Base-by-base conservation (phyloP, 495 filamentous ascomycete genomes). In the Chaetomium fimeti region DNA sequence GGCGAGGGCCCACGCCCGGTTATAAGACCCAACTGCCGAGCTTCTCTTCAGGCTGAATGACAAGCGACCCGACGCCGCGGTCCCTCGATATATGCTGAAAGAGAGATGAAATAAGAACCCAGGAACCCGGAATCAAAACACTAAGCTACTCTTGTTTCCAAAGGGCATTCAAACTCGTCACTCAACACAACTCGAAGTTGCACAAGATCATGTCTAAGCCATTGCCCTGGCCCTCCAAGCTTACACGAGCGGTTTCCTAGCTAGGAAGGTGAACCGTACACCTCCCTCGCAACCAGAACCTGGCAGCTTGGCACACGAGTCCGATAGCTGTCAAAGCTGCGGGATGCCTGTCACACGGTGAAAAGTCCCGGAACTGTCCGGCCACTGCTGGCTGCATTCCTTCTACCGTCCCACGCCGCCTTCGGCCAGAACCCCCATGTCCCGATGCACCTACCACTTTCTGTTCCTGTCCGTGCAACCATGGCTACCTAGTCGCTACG, bases 381-480 rank as follows among this genome's bases (percentile, higher is more conserved):
- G 32, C n/a, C 24, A 28, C 51, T 65, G 56, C 57, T 56, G 43
- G 43, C 18, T 48, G 55, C 24, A 9, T 45, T 45, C 16, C 38
- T 47, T 60, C n/a, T n/a, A n/a, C n/a, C n/a, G n/a, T n/a, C 27
- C 32, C 55, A 27, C 13, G 60, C 25, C 28, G 27, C 9, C 28
- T 45, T 54, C 36, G 36, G 9, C 36, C 13, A 38, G 20, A 52
- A 36, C 53, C 48, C 45, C 40, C 29, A 20, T 32, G 24, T 27
- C 5, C 24, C 38, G 7, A n/a, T 58, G 52, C 53, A 55, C 27
- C 13, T 65, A 60, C 63, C 57, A 66, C 63, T 66, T 66, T 61
- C 57, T 66, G 63, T 66, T 66, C 63, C 48, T 61, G 57, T 55
- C 22, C 9, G 58, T 66, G 63, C 57, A 57, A 61, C 57, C 8